Percentiles rank a stretch among this genome's conserved stretches.
Conservation (phyloP, 108 stramenopile species). For the Pseudonitzschia pungens region DNA sequence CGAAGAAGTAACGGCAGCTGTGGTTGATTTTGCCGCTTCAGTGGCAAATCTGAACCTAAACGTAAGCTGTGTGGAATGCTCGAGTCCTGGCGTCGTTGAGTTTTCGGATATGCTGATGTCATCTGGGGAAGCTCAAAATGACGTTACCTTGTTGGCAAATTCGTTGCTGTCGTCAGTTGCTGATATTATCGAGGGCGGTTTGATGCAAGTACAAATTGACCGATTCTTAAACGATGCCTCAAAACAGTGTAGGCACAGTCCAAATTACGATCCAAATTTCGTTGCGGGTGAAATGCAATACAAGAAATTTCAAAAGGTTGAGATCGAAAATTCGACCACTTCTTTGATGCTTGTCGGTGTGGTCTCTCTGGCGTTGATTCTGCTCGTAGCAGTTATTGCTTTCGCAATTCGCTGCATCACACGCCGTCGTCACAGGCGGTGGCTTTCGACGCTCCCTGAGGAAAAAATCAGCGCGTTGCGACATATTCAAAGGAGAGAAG, state of each 20-base stretch:
- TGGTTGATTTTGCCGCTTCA: constrained; percentile 45
- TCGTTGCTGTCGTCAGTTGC: constrained; percentile 43
- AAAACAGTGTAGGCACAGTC: constrained; percentile 59
- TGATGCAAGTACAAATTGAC: constrained; percentile 63
- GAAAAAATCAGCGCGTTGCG: constrained; percentile 22
- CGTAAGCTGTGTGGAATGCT: constrained; percentile 63
- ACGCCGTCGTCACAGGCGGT: constrained; percentile 51
- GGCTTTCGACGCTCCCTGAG: constrained; percentile 47
- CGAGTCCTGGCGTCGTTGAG: constrained; percentile 58
- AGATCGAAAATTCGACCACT: constrained; percentile 23
- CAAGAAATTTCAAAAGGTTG: constrained; percentile 37
- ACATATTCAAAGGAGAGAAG: constrained; percentile 30
- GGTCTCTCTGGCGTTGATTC: constrained; percentile 19
- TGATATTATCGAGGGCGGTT: constrained; percentile 47
- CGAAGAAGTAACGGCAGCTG: constrained; percentile 37
- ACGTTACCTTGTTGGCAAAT: constrained; percentile 55
- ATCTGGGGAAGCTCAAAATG: constrained; percentile 46
- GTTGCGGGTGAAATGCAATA: neutral
- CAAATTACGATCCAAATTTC: constrained; percentile 46
- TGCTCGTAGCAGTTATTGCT: constrained; percentile 34
- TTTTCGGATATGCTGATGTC: constrained; percentile 40
- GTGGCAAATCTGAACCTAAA: constrained; percentile 52
- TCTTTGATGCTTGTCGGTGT: constrained; percentile 52
- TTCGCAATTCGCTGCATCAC: constrained; percentile 36
- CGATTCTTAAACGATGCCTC: constrained; percentile 57